Base-by-base conservation (phyloP, 805 yeast species). In the Metschnikowia colocasiae region DNA sequence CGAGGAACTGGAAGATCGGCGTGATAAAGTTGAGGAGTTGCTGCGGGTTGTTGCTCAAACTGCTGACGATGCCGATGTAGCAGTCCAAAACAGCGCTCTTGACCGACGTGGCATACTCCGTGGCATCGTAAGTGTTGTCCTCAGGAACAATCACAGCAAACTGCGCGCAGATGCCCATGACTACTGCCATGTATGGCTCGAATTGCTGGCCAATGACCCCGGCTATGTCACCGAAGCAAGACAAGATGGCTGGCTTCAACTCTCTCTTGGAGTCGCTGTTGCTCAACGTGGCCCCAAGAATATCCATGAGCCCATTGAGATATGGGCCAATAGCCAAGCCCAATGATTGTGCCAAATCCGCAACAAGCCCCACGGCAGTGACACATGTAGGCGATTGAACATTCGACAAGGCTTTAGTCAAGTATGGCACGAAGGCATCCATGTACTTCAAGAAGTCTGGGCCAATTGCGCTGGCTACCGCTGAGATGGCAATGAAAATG, bases 211-310 rank as follows among this genome's bases (percentile, higher is more conserved):
- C 97, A 51, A 91, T 81, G 12, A 94, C 83, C 0, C 96, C 80
- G 3, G 98, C 97, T 59, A 94, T 80, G 66, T 94, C 99, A 54
- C 99, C 99, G 65, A 94, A 88, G 59, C 96, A 89, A 10, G 97
- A 87, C 55, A 94, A 71, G 25, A 92, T 88, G 19, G 88, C 77
- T 15, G 97, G 97, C 64, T 87, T 83, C 55, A 92, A 75, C 53
- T 89, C 96, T 50, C 87, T 80, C 62, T 84, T 84, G 16, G 88
- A 82, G 47, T 78, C 79, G 35, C 78, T 75, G 58, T 79, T 79
- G 49, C 85, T 81, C 52, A 94, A 75, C 60, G 82, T 81, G 41
- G 78, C 75, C 45, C 96, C 92, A 61, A 94, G 76, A 40, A 85
- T 85, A 43, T 80, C 79, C 96, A 94, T 90, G 61, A 92, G 78